Conservation (phyloP, 2,329 filamentous ascomycete genomes). For the Hirsutella thompsonii region DNA sequence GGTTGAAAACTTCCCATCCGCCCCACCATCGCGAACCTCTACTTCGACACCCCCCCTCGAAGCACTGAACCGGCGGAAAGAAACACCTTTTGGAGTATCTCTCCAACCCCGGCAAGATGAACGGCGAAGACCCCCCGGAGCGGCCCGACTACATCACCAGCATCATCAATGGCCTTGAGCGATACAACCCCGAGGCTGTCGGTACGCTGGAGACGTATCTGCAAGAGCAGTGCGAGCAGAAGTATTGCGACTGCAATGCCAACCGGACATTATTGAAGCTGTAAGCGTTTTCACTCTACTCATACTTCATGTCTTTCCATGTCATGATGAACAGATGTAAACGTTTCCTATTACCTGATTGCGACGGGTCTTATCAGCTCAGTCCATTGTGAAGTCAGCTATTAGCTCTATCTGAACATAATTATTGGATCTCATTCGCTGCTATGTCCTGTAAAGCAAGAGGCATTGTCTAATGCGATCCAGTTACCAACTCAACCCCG, state of each 20-base stretch:
- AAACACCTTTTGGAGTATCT: neutral
- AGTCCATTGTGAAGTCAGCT: constrained; percentile 9
- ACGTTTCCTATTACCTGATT: constrained; percentile 99
- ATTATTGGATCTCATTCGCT: neutral
- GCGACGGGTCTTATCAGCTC: constrained; percentile 30
- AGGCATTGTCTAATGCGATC: neutral
- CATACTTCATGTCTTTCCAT: constrained; percentile 5
- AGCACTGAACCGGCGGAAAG: constrained; percentile 6
- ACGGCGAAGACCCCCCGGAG: constrained; percentile 78
- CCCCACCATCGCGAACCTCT: constrained; percentile 27
- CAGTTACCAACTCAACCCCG: constrained; percentile 99
- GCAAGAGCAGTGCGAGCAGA: constrained; percentile 84
- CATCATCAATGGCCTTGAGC: constrained; percentile 94
- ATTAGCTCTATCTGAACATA: constrained; percentile 57
- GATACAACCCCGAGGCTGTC: constrained; percentile 97
- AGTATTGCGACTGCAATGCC: constrained; percentile 90
- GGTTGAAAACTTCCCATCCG: constrained; percentile 25
- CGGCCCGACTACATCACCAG: constrained; percentile 81
- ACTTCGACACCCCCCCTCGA: constrained; percentile 9
- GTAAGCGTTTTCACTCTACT: constrained; percentile 45
- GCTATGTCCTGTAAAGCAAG: neutral
- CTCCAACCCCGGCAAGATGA: constrained; percentile 33
- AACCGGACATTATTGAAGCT: constrained; percentile 94
- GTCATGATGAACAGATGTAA: constrained; percentile 62
- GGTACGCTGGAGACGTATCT: constrained; percentile 90